Conservation (phyloP, 306 rosid genomes). For the Quercus suber region DNA sequence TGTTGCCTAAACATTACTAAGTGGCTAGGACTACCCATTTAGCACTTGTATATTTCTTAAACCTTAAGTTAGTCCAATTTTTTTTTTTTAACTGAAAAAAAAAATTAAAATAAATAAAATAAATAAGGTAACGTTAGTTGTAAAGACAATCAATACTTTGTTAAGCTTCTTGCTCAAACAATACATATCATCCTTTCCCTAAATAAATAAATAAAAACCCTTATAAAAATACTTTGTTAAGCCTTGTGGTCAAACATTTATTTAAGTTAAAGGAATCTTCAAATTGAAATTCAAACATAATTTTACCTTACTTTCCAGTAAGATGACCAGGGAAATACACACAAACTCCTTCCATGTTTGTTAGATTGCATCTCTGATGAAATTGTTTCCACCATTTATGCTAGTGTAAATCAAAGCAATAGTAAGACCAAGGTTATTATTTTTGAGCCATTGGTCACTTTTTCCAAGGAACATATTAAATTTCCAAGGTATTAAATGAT, state of each 20-base stretch:
- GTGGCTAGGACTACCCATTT: not conserved
- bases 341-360: not conserved
- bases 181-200: too few relatives aligned
- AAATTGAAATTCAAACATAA: not conserved
- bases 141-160: too few relatives aligned
- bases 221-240: not conserved
- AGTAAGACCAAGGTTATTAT: not conserved
- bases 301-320: not conserved
- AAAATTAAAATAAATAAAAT: too few relatives aligned
- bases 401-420: not conserved
- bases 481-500: not conserved
- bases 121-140: not conserved
- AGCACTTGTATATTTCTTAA: not conserved
- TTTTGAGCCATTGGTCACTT: not conserved
- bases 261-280: not conserved
- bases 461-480: not conserved
- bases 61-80: not conserved
- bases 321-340: not conserved
- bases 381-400: not conserved
- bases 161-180: too few relatives aligned
- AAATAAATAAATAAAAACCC: too few relatives aligned
- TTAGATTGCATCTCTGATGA: not conserved
- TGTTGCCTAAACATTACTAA: not conserved
- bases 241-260: not conserved
- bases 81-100: not conserved